Evolutionary conservation across 371 early-diverging fungal genomes (phyloP), one percentile per base, ranked within the genome.

Genomic region (Mucor circinelloides): DNA sequence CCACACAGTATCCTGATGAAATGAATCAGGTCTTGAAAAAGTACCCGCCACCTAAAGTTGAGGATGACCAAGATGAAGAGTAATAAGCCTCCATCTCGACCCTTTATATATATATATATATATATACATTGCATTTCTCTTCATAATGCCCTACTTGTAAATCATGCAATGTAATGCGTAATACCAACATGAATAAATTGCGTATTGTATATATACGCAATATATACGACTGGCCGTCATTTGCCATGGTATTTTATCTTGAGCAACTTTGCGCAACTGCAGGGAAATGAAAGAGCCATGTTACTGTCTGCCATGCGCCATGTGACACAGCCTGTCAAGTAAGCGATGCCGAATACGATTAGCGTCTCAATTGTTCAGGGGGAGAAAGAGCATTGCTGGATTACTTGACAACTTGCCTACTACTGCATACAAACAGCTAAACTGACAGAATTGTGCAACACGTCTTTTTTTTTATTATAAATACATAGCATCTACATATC

Each of bases 1-100:
- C 65, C 9, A 46, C 63, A 21, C 64, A 71, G 58, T 79, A 84
- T 50, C 84, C 84, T n/a, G 63, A 71, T 8, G 73, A 79, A 58
- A 71, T 71, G 64, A 55, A 69, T 23, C n/a, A 21, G 25, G 77
- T 63, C 9, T 19, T 69, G 36, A 17, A 68, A 31, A 73, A 70
- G 58, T 71, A 80, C 48, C 80, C 84, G 9, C 74, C 78, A 8
- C 69, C 70, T 2, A 50, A 46, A 8, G 27, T 78, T 25, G 64
- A 70, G 28, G 77, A 80, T n/a, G 75, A 78, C 19, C 64, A 70
- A 8, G 46, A 46, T 21, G 10, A 38, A 12, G 46, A 9, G 6
- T 19, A n/a, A 27, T 52, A 52, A 52, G 15, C 23, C 13, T 27
- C 13, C 1, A 27, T 52, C 27, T 27, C 27, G 27, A 52, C 15